These are phyloP conservation scores for Fusarium continuum DNA, from an alignment of 2,329 filamentous ascomycete species.

Conservation along the genomic window DNA sequence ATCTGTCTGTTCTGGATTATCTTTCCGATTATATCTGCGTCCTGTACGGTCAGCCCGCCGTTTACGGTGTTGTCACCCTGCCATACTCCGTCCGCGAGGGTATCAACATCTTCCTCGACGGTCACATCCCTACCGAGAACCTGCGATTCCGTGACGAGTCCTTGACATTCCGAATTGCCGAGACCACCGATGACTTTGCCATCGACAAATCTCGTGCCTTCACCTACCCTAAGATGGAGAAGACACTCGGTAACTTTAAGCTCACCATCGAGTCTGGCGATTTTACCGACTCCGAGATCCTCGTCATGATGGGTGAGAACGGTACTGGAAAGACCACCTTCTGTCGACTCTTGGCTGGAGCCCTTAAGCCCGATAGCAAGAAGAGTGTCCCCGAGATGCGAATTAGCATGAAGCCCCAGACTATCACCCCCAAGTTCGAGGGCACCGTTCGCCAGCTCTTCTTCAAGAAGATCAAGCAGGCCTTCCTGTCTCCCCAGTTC, in stretches of 20 bases:
- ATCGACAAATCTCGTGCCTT: conserved; percentile 87
- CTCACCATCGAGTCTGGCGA: conserved; percentile 82
- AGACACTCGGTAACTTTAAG: conserved; percentile 89
- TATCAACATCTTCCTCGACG: conserved; percentile 99
- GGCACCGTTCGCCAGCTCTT: conserved; percentile 97
- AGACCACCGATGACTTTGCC: conserved; percentile 88
- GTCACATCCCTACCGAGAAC: conserved; percentile 98
- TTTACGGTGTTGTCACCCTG: conserved; percentile 97
- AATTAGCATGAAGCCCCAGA: conserved; percentile 99
- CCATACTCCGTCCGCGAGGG: conserved; percentile 97
- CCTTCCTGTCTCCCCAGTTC: conserved; percentile 97
- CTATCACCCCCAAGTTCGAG: conserved; percentile 97
- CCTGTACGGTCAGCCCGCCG: conserved; percentile 92
- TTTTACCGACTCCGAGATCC: conserved; percentile 98
- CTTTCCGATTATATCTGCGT: conserved; percentile 99
- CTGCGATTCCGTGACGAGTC: conserved; percentile 98
- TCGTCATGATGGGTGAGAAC: conserved; percentile 99
- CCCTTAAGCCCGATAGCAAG: conserved; percentile 86
- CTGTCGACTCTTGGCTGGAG: conserved; percentile 94
- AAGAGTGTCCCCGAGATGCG: conserved; percentile 88
- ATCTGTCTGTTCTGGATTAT: conserved; percentile 97
- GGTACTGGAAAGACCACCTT: conserved; percentile 99
- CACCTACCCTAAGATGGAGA: conserved; percentile 88
- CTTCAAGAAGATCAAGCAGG: conserved; percentile 99
- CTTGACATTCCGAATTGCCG: conserved; percentile 91